These are phyloP conservation scores for Tothia fuscella DNA, from an alignment of 2,329 filamentous ascomycete species.

Conservation along the genomic window DNA sequence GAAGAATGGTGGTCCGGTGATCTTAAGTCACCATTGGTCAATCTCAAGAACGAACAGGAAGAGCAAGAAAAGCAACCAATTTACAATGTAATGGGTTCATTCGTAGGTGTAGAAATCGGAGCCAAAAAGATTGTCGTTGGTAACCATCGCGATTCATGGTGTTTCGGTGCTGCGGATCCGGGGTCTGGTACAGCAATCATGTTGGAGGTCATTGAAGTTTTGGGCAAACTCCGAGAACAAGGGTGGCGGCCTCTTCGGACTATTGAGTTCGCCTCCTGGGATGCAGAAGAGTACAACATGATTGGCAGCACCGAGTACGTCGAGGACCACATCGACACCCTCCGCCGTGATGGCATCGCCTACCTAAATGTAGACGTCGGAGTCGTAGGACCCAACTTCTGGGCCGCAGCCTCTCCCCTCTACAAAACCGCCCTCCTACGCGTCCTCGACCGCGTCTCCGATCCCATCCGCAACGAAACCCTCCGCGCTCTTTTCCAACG, in stretches of 20 bases:
- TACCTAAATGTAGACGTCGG: constrained; percentile 88
- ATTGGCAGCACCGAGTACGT: constrained; percentile 93
- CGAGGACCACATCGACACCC: constrained; percentile 62
- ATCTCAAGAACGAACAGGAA: constrained; percentile 76
- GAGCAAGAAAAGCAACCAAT: constrained; percentile 66
- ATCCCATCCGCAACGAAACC: constrained; percentile 60
- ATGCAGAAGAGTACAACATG: constrained; percentile 83
- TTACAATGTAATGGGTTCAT: constrained; percentile 81
- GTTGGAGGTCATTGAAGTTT: constrained; percentile 75
- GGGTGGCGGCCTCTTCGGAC: constrained; percentile 91
- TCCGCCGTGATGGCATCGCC: constrained; percentile 65
- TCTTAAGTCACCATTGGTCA: constrained; percentile 59
- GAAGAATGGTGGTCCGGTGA: constrained; percentile 75
- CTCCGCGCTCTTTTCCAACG: constrained; percentile 67
- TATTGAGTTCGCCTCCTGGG: constrained; percentile 96
- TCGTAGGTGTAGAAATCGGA: constrained; percentile 70
- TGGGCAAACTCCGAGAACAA: constrained; percentile 61
- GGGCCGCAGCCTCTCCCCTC: constrained; percentile 68
- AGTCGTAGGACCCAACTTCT: constrained; percentile 62
- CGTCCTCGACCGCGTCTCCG: constrained; percentile 60
- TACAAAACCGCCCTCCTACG: constrained; percentile 61
- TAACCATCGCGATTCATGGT: constrained; percentile 88
- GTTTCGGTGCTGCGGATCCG: constrained; percentile 66
- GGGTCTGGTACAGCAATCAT: constrained; percentile 74
- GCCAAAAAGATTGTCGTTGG: constrained; percentile 81